Evolutionary conservation across 2,329 filamentous ascomycete species (phyloP).

Genomic region (Alternaria brassicicola): DNA sequence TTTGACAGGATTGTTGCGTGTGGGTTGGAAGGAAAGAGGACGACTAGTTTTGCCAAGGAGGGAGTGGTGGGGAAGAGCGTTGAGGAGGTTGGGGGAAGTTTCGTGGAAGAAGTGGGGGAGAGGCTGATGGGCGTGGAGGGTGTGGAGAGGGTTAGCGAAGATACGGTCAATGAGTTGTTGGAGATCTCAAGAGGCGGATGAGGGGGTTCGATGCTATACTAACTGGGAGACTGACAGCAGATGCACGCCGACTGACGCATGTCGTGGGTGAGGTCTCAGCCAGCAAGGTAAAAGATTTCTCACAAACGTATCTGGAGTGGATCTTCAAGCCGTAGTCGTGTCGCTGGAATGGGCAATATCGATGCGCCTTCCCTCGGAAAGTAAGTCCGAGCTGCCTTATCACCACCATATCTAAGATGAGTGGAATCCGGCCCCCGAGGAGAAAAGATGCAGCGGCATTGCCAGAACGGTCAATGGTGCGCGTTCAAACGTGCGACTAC

Average conservation of each 20-base stretch:
- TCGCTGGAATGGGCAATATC: not conserved
- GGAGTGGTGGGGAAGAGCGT: slow-evolving; percentile 47
- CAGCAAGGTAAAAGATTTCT: not conserved
- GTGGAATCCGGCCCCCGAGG: too few species aligned
- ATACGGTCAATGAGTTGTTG: slow-evolving; percentile 18
- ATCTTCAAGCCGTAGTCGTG: not conserved
- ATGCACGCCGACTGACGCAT: not conserved
- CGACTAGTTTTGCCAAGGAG: slow-evolving; percentile 74
- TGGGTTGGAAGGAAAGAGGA: slow-evolving; percentile 78
- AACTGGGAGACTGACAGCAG: not conserved
- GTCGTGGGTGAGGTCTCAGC: not conserved
- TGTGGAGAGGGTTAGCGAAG: slow-evolving; percentile 24
- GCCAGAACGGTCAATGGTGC: not conserved
- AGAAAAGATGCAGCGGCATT: not conserved
- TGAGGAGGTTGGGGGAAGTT: slow-evolving; percentile 48
- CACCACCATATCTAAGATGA: not conserved
- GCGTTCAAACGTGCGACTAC: not conserved
- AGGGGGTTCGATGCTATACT: not conserved
- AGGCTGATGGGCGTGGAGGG: slow-evolving; percentile 30
- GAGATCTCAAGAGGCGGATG: not conserved
- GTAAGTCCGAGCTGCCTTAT: not conserved
- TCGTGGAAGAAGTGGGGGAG: slow-evolving; percentile 50
- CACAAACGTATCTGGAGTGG: not conserved
- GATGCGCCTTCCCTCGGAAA: not conserved
- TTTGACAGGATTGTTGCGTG: slow-evolving; percentile 84